Conservation (phyloP, 768 basidiomycete genomes). For the Leucosporidium yakuticum region DNA sequence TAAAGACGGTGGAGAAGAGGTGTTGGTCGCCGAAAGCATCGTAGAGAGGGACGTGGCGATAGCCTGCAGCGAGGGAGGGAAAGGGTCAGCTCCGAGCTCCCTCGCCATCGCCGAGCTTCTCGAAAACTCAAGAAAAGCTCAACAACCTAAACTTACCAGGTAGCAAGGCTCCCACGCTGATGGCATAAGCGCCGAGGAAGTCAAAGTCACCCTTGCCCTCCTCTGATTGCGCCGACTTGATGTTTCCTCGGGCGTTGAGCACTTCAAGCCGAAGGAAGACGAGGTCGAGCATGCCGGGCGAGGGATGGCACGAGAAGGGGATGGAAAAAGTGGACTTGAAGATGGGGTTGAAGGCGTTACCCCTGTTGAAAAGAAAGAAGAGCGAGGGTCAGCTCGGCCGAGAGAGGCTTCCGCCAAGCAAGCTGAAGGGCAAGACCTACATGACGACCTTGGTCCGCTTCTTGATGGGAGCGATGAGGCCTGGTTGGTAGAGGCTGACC, state of each 20-base stretch:
- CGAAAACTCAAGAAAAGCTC: slow-evolving; percentile 43
- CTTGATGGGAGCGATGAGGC: slow-evolving; percentile 10
- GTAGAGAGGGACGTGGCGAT: slow-evolving; percentile 80
- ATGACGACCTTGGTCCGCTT: slow-evolving; percentile 25
- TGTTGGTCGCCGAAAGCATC: slow-evolving; percentile 81
- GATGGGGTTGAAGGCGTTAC: slow-evolving; percentile 83
- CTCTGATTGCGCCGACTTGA: slow-evolving; percentile 21
- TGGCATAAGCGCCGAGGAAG: slow-evolving; percentile 67
- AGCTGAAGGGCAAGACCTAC: slow-evolving; percentile 4
- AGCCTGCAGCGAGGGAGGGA: slow-evolving; percentile 52
- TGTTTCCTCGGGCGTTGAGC: slow-evolving; percentile 51
- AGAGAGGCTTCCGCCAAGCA: neutral
- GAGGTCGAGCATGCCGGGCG: slow-evolving; percentile 66
- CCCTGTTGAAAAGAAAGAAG: slow-evolving; percentile 9
- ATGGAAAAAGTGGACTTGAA: slow-evolving; percentile 68
- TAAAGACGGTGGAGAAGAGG: slow-evolving; percentile 89
- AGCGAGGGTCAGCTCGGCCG: neutral
- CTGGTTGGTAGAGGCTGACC: slow-evolving; percentile 57
- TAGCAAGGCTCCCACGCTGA: slow-evolving; percentile 63
- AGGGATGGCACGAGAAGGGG: slow-evolving; percentile 58
- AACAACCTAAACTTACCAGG: slow-evolving; percentile 52
- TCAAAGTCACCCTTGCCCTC: slow-evolving; percentile 57
- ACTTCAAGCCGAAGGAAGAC: slow-evolving; percentile 78
- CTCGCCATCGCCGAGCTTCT: slow-evolving; percentile 8
- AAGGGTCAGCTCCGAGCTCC: slow-evolving; percentile 2